A percentile compares a stretch with the other conserved stretches of the same genome.
phyloP scores from a whole-genome alignment of 1,284 basidiomycete species.

The Cerioporus squamosus region DNA sequence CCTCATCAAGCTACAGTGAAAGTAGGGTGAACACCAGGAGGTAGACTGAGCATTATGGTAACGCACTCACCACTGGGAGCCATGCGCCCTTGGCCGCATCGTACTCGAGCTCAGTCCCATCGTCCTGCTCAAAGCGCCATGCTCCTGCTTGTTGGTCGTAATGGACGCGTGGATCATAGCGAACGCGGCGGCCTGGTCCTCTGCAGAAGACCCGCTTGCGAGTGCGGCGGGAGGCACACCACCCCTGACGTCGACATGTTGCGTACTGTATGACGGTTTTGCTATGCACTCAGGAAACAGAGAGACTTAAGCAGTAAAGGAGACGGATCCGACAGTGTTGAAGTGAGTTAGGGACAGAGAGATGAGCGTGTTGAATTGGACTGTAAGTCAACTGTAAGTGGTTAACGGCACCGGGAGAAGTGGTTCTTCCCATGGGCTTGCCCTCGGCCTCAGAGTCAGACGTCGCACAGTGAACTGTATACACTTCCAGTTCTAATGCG shows the following conservation, averaged over 20 bases:
- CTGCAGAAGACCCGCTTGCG: slow-evolving; percentile 51
- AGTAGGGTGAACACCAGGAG: neutral
- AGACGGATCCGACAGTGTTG: neutral
- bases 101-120: slow-evolving; percentile 90
- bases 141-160: slow-evolving; percentile 77
- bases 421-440: too few species aligned
- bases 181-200: slow-evolving; percentile 68
- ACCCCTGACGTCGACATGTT: slow-evolving; percentile 17
- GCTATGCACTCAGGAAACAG: neutral
- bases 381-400: too few species aligned
- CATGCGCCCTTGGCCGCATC: slow-evolving; percentile 74
- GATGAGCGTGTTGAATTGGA: too few species aligned
- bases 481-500: too few species aligned
- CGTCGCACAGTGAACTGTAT: too few species aligned
- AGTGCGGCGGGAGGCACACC: slow-evolving; percentile 51
- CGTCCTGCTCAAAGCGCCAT: slow-evolving; percentile 90
- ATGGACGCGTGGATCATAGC: slow-evolving; percentile 79
- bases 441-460: too few species aligned
- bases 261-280: neutral
- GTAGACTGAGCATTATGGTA: neutral
- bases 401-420: too few species aligned
- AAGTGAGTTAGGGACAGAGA: too few species aligned
- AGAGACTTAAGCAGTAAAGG: neutral
- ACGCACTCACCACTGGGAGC: slow-evolving; percentile 76
- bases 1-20: slow-evolving; percentile 71